Conservation (phyloP, 495 filamentous ascomycete species). For the Acidomyces sp. region DNA sequence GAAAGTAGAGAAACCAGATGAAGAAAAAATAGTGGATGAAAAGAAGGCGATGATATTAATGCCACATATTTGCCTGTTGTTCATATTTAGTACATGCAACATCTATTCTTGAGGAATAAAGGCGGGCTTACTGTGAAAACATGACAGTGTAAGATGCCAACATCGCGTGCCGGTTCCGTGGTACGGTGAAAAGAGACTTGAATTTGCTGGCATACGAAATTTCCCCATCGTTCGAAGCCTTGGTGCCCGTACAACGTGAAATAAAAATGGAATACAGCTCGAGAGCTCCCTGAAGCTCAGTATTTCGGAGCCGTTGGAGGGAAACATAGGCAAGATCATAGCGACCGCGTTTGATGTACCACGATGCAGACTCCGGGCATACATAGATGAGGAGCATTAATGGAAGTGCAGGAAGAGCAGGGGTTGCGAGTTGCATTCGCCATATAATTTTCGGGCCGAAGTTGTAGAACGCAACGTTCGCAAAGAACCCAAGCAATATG, state of each 20-base stretch:
- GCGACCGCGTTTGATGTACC: conserved; percentile 7
- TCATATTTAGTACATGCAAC: too few relatives aligned
- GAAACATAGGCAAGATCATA: conserved; percentile 11
- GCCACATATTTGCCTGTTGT: conserved; percentile 20
- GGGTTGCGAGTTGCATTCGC: conserved; percentile 20
- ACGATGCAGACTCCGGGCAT: conserved; percentile 18
- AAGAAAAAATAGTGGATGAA: conserved; percentile 16
- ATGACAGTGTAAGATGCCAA: conserved; percentile 17
- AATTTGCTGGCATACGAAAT: not conserved
- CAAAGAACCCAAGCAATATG: conserved; percentile 18
- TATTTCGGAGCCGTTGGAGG: conserved; percentile 13
- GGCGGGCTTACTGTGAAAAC: conserved; percentile 11
- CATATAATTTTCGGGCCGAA: conserved; percentile 11
- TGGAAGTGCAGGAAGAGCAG: conserved; percentile 17
- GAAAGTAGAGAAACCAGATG: conserved; percentile 6
- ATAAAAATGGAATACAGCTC: conserved; percentile 14
- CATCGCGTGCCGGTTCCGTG: conserved; percentile 11
- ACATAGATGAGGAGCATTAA: conserved; percentile 20
- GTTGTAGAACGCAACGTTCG: conserved; percentile 17
- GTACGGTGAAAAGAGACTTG: conserved; percentile 6
- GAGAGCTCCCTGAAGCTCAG: conserved; percentile 16
- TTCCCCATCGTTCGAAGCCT: conserved; percentile 2
- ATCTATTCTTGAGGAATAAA: too few relatives aligned
- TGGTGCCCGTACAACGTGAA: conserved; percentile 3
- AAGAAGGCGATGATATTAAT: conserved; percentile 24